Evolutionary conservation across 2,329 filamentous ascomycete genomes (phyloP), one percentile per base, ranked within the genome.

Genomic region (Geosmithia putterillii): DNA sequence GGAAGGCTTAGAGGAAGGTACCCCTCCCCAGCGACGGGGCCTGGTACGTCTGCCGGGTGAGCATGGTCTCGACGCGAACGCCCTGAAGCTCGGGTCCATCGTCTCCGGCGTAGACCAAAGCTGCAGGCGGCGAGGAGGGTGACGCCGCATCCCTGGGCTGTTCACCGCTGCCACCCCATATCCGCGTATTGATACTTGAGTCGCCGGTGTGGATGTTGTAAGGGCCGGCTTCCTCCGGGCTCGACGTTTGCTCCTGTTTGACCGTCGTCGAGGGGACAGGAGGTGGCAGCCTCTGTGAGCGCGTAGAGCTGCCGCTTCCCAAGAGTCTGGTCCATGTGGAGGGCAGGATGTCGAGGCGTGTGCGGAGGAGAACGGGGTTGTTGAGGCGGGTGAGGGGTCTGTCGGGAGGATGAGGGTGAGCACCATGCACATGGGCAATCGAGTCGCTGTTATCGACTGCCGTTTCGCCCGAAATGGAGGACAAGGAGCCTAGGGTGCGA

Each of bases 331-430:
- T 32, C 28, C 28, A 50, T 4, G 52, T 45, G 39, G 18, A 7
- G 15, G 46, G 47, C 36, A n/a, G n/a, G n/a, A 61, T 44, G 44
- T 54, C 51, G 47, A 59, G 46, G 17, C 49, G 52, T n/a, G 58
- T 62, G 40, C 57, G 56, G 51, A 63, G 60, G 37, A 54, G 52
- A 34, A 63, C 61, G 17, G 59, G 58, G 44, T 60, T 63, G 18
- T 50, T 52, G 22, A 44, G 49, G 41, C 49, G 40, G 23, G 12
- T 43, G 28, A 12, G 28, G 28, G 15, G 28, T 32, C 22, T 32
- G 17, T n/a, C n/a, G 43, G 38, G 3, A 43, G 18, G 7, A 43
- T 19, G 32, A 20, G 4, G 18, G n/a, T 7, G 14, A n/a, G n/a
- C n/a, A n/a, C n/a, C n/a, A n/a, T n/a, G n/a, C n/a, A n/a, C n/a